phyloP scores from a whole-genome alignment of 2,329 filamentous ascomycete species.

The Colletotrichum neosansevieriae region DNA sequence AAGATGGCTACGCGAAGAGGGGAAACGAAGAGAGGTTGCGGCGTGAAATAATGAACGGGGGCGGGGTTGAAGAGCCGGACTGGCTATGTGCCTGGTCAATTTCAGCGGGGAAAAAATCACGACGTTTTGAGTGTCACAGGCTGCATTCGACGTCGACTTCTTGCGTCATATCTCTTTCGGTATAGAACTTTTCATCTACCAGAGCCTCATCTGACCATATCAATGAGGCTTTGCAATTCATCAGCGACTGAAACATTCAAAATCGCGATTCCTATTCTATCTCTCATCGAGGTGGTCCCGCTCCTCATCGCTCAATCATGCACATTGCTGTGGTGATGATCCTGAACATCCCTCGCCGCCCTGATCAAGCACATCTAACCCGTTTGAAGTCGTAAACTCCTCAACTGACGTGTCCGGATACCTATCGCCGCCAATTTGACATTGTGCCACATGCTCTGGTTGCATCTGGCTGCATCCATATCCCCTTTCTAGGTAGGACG shows the following conservation, averaged over 20 bases:
- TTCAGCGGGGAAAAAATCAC: background rate
- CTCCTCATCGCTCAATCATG: background rate
- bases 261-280: background rate
- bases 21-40: background rate
- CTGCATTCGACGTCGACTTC: conserved; percentile 30
- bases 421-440: too few relatives aligned
- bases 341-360: too few relatives aligned
- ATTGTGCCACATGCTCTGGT: too few relatives aligned
- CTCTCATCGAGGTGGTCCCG: background rate
- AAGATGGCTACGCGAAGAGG: background rate
- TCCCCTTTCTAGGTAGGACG: too few relatives aligned
- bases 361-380: too few relatives aligned
- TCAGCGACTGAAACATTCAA: conserved; percentile 30
- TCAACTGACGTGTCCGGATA: too few relatives aligned
- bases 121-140: conserved; percentile 33
- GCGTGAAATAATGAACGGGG: conserved; percentile 24
- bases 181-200: conserved; percentile 15
- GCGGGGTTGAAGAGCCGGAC: background rate
- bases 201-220: conserved; percentile 11
- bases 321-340: background rate
- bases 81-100: background rate
- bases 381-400: too few relatives aligned
- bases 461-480: too few relatives aligned
- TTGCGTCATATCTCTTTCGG: conserved; percentile 27
- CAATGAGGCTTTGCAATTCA: conserved; percentile 29